Evolutionary conservation across 768 basidiomycete species (phyloP).

Genomic region (Polyporus arcularius): DNA sequence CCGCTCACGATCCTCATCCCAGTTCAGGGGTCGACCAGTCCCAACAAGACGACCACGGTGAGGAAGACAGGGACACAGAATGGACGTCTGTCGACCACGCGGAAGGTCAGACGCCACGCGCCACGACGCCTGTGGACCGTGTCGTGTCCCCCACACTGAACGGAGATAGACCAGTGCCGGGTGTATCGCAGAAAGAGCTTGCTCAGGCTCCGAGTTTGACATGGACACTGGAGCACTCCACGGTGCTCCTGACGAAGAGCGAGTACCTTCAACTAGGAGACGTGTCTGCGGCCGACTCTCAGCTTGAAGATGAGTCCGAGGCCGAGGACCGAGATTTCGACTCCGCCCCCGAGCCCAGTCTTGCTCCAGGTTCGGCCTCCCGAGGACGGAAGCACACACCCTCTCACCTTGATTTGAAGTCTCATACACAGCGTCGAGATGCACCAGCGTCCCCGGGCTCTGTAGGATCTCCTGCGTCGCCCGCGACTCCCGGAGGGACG

Average conservation of each 20-base stretch:
- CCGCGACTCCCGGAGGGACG: not conserved
- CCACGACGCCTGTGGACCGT: not conserved
- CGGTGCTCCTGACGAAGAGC: not conserved
- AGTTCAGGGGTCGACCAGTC: not conserved
- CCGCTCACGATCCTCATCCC: not conserved
- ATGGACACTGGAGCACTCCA: not conserved
- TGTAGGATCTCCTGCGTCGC: not conserved
- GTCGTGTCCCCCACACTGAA: not conserved
- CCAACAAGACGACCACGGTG: not conserved
- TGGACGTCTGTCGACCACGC: slow-evolving; percentile 1
- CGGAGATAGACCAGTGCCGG: not conserved
- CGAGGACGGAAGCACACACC: too few species aligned
- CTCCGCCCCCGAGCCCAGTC: not conserved
- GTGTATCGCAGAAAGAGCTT: not conserved
- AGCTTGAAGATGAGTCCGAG: not conserved
- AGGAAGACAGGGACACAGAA: not conserved
- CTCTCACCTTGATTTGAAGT: too few species aligned
- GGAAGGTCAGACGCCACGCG: not conserved
- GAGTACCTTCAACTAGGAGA: not conserved
- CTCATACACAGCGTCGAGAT: too few species aligned
- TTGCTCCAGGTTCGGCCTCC: too few species aligned
- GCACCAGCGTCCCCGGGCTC: not conserved
- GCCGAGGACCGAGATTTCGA: not conserved
- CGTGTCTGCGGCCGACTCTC: not conserved
- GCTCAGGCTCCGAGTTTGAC: too few species aligned